Percentiles rank a stretch among this genome's conserved stretches.
These are phyloP conservation scores for Xylaria sp. DNA, from an alignment of 2,329 filamentous ascomycete species.

Conservation along the genomic window DNA sequence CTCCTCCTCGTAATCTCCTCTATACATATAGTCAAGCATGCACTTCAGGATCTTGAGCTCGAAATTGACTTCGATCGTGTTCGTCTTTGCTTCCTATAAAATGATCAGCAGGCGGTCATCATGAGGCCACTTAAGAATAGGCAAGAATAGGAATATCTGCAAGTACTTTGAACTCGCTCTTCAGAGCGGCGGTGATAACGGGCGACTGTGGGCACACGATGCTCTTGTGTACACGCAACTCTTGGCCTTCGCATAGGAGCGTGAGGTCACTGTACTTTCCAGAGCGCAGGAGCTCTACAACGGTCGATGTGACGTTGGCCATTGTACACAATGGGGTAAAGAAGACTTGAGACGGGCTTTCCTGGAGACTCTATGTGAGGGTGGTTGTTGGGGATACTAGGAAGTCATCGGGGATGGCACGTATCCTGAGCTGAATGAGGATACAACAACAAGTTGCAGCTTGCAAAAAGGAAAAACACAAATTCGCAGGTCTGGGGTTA, in stretches of 20 bases:
- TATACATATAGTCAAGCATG: constrained; percentile 36
- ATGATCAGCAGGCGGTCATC: background rate
- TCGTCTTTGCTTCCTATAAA: constrained; percentile 23
- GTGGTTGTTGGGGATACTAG: background rate
- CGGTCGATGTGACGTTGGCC: background rate
- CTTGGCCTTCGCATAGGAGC: constrained; percentile 36
- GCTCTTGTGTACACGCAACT: constrained; percentile 43
- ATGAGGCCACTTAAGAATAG: background rate
- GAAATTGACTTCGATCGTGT: constrained; percentile 20
- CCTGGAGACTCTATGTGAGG: background rate
- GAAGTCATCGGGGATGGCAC: background rate
- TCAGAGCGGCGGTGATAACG: constrained; percentile 37
- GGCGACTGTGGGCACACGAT: constrained; percentile 42
- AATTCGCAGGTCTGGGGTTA: background rate
- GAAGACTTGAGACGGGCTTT: background rate
- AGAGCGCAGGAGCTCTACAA: constrained; percentile 9
- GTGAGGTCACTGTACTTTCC: constrained; percentile 31
- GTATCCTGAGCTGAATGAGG: background rate
- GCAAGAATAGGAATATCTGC: background rate
- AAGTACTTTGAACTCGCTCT: constrained; percentile 44
- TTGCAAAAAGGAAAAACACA: background rate
- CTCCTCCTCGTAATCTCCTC: no score
- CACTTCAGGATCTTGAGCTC: constrained; percentile 11
- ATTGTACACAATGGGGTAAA: background rate
- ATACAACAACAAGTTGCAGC: background rate